These are phyloP conservation scores for Lactifluus subvellereus DNA, from an alignment of 768 basidiomycete species.

Conservation along the genomic window DNA sequence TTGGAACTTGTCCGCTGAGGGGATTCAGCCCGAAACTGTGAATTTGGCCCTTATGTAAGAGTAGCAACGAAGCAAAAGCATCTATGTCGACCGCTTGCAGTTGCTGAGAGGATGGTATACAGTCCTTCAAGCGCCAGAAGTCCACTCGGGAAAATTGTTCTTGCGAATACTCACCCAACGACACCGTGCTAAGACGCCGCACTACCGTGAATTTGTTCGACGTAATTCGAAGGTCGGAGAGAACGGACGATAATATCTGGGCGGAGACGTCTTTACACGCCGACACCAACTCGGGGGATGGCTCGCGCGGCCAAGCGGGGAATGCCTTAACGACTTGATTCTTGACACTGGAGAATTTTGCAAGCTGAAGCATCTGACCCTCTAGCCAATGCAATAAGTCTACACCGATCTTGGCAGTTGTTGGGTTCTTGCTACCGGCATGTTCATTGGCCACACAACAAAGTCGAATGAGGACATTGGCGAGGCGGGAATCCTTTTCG, in stretches of 20 bases:
- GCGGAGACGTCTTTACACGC: slow-evolving; percentile 43
- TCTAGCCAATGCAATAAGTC: slow-evolving; percentile 63
- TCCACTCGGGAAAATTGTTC: slow-evolving; percentile 49
- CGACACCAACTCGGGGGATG: slow-evolving; percentile 41
- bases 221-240: slow-evolving; percentile 54
- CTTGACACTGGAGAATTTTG: slow-evolving; percentile 35
- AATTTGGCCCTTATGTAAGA: slow-evolving; percentile 52
- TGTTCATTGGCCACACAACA: slow-evolving; percentile 56
- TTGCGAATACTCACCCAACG: slow-evolving; percentile 36
- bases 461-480: slow-evolving; percentile 66
- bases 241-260: slow-evolving; percentile 45
- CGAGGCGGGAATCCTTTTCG: slow-evolving; percentile 46
- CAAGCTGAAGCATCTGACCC: slow-evolving; percentile 40
- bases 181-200: slow-evolving; percentile 51
- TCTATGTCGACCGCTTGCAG: slow-evolving; percentile 65
- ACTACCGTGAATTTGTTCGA: slow-evolving; percentile 77
- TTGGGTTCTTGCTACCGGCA: slow-evolving; percentile 31
- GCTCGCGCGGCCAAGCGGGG: slow-evolving; percentile 70
- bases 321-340: slow-evolving; percentile 50
- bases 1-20: slow-evolving; percentile 37
- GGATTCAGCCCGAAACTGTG: slow-evolving; percentile 54
- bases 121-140: slow-evolving; percentile 83
- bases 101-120: slow-evolving; percentile 49
- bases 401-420: slow-evolving; percentile 35
- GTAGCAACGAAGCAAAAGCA: slow-evolving; percentile 65